Evolutionary conservation across 139 green algal species (phyloP).

Genomic region (Eudorina sp.): DNA sequence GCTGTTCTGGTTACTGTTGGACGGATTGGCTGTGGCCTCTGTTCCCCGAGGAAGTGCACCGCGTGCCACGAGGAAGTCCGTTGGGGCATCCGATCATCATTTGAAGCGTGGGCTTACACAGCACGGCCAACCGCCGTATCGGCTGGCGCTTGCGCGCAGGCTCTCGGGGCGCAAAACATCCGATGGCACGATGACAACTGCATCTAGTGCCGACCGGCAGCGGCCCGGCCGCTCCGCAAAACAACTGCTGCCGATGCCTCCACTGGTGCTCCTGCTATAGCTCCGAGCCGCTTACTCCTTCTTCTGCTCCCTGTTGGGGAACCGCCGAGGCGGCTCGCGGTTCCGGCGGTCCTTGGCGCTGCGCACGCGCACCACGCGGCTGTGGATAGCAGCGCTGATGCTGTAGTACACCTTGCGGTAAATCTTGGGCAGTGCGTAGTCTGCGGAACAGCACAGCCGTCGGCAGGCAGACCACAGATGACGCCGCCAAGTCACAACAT

Average conservation of each 20-base stretch:
- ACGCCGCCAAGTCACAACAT: too few relatives aligned
- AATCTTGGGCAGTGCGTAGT: slow-evolving; percentile 98
- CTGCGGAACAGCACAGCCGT: slow-evolving; percentile 56
- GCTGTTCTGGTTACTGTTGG: too few relatives aligned
- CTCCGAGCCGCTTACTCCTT: slow-evolving; percentile 39
- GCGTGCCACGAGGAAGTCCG: too few relatives aligned
- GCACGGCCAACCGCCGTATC: not conserved
- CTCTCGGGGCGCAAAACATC: not conserved
- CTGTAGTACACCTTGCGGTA: slow-evolving; percentile 99
- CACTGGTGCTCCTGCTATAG: slow-evolving; percentile 7
- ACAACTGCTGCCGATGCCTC: not conserved
- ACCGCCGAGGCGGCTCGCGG: slow-evolving; percentile 92
- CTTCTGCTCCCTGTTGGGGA: slow-evolving; percentile 50
- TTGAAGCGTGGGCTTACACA: slow-evolving; percentile 29
- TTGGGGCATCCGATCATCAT: too few relatives aligned
- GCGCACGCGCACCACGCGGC: slow-evolving; percentile 98
- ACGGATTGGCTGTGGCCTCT: too few relatives aligned
- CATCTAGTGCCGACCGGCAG: not conserved
- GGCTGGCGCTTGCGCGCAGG: not conserved
- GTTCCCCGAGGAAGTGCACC: too few relatives aligned
- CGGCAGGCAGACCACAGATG: not conserved
- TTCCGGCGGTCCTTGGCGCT: slow-evolving; percentile 89
- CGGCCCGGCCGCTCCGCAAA: not conserved
- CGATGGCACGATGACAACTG: not conserved
- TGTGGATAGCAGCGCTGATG: slow-evolving; percentile 98